These are phyloP conservation scores for Sclerotinia nivalis DNA, from an alignment of 2,329 filamentous ascomycete genomes.

Conservation along the genomic window DNA sequence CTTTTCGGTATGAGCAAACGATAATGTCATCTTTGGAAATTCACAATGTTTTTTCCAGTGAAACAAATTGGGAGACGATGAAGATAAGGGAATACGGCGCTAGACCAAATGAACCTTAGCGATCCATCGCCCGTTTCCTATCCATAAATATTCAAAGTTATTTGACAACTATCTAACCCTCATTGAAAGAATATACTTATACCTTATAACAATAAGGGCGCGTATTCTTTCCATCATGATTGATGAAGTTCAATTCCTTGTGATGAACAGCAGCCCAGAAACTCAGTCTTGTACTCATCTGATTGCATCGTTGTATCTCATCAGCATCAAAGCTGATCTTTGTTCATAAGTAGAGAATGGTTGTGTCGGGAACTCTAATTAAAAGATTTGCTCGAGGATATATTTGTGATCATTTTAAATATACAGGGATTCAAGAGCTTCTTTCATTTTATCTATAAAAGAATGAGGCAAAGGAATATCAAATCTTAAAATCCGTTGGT, in stretches of 20 bases:
- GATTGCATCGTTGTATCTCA: not conserved
- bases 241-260: not conserved
- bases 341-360: too few relatives aligned
- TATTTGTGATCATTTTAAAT: too few relatives aligned
- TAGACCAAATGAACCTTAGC: conserved; percentile 7
- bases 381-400: not conserved
- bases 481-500: not conserved
- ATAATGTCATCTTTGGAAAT: not conserved
- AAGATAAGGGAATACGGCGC: not conserved
- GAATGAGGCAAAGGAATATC: not conserved
- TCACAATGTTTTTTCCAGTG: not conserved
- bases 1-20: not conserved
- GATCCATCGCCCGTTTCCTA: not conserved
- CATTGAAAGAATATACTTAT: not conserved
- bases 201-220: too few relatives aligned
- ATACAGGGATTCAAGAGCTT: not conserved
- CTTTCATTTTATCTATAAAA: too few relatives aligned
- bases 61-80: not conserved
- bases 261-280: not conserved
- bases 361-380: not conserved
- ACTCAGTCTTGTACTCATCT: not conserved
- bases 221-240: not conserved
- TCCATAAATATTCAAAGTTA: not conserved
- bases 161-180: not conserved
- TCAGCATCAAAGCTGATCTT: not conserved